Conservation (phyloP, 768 basidiomycete genomes). For the Tricholoma sp. region DNA sequence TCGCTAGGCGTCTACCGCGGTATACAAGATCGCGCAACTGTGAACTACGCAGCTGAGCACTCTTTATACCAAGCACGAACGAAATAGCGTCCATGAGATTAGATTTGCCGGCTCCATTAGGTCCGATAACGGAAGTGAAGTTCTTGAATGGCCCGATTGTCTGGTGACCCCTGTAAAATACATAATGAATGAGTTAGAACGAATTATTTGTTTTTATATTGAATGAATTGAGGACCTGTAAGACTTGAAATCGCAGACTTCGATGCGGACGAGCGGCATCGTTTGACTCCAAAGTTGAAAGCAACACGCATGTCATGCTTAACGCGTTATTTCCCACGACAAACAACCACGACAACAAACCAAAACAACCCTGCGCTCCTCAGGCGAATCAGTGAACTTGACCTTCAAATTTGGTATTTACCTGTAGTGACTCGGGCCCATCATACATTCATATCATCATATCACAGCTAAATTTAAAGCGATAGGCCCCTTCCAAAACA, state of each 20-base stretch:
- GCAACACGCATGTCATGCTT: not conserved
- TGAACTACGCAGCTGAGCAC: slow-evolving; percentile 85
- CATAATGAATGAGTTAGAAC: not conserved
- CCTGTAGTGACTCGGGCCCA: too few relatives aligned
- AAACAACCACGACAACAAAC: too few relatives aligned
- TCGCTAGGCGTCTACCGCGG: slow-evolving; percentile 72
- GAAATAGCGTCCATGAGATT: slow-evolving; percentile 99
- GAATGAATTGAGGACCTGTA: slow-evolving; percentile 50
- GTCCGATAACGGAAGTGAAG: slow-evolving; percentile 96
- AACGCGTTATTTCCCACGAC: too few relatives aligned
- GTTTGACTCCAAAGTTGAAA: not conserved
- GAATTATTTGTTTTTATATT: slow-evolving; percentile 8
- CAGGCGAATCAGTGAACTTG: too few relatives aligned
- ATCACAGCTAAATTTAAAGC: too few relatives aligned
- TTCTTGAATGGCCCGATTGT: slow-evolving; percentile 86
- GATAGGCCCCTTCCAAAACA: too few relatives aligned
- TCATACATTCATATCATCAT: too few relatives aligned
- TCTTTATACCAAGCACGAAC: slow-evolving; percentile 96
- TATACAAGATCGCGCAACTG: slow-evolving; percentile 96
- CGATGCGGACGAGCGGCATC: slow-evolving; percentile 86
- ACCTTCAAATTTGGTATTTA: too few relatives aligned
- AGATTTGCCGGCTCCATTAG: slow-evolving; percentile 98
- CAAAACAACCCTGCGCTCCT: too few relatives aligned
- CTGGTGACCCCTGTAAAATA: slow-evolving; percentile 58
- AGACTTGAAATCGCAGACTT: slow-evolving; percentile 96